Base-by-base conservation (phyloP, 768 basidiomycete genomes). In the Cyclocybe aegerita region DNA sequence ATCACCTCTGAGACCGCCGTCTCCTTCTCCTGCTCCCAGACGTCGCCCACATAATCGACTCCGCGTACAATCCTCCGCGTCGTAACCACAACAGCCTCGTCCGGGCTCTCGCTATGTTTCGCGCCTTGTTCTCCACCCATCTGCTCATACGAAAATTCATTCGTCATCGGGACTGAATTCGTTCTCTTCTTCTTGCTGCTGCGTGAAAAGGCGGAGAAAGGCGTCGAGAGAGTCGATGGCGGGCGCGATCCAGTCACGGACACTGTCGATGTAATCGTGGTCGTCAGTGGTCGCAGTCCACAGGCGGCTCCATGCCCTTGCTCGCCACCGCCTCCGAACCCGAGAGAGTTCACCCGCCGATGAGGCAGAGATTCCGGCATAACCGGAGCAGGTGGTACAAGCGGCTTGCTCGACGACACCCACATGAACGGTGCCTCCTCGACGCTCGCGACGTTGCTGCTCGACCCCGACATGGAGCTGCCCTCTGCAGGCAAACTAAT, bases 371-470 rank as follows among this genome's bases (percentile, higher is more conserved):
- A 37, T 40, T 32, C 56, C 11, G 48, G 54, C 7, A 57, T 46
- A 33, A 60, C 49, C 1, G 57, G 45, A 4, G 53, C 44, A 12
- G 53, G 49, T 7, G 53, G 29, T 2, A 50, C 55, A 9, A 53
- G 41, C 3, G 60, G 53, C 37, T 46, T 53, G 42, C 51, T 54
- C 23, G 43, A 46, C 29, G 60, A 58, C 11, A 57, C 51, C 60
- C 57, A 61, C 57, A 55, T 61, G 36, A 53, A 59, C 32, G 60
- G 58, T 30, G 41, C 55, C 23, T 56, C 56, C n/a, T 48, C 48
- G 12, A 47, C 51, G 15, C 39, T 46, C 54, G 48, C 55, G 14
- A 50, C 45, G 16, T 43, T 47, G 33, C 52, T 29, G 37, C 46
- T 34, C 49, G 30, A 37, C 23, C 49, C 53, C 9, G 48, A 50